A percentile compares a stretch with the other conserved stretches of the same genome.
Conservation (phyloP, 768 basidiomycete species). For the Mycena floridula region DNA sequence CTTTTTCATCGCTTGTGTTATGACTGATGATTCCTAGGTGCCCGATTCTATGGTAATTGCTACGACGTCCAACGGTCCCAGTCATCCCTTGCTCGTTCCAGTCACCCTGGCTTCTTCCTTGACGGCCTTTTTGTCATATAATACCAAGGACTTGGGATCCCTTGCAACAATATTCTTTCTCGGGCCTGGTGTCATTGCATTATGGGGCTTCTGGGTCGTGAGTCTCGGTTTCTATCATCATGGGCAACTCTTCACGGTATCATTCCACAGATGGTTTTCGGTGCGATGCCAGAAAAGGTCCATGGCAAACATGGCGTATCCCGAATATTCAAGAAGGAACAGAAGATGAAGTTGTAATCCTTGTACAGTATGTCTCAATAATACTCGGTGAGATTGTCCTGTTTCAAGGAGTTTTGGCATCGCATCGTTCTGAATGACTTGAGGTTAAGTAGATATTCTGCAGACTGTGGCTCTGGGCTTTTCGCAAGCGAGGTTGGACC, state of each 20-base stretch:
- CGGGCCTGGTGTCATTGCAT: slow-evolving; percentile 43
- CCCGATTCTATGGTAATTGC: slow-evolving; percentile 34
- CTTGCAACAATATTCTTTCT: slow-evolving; percentile 47
- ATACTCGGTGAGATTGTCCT: too few species aligned
- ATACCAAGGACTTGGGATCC: slow-evolving; percentile 49
- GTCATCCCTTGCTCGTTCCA: slow-evolving; percentile 61
- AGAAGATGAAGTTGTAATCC: too few species aligned
- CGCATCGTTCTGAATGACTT: too few species aligned
- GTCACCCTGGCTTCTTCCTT: slow-evolving; percentile 46
- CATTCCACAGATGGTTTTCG: slow-evolving; percentile 66
- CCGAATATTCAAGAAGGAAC: too few species aligned
- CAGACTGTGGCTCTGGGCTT: too few species aligned
- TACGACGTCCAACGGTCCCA: slow-evolving; percentile 17
- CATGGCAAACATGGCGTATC: too few species aligned
- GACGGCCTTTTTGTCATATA: slow-evolving; percentile 63
- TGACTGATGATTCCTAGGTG: slow-evolving; percentile 23
- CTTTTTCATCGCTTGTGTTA: slow-evolving; percentile 3
- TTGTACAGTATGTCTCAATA: too few species aligned
- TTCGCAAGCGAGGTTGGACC: too few species aligned
- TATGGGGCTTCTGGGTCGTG: slow-evolving; percentile 73
- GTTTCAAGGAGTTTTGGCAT: too few species aligned
- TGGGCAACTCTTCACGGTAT: too few species aligned
- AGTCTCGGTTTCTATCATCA: slow-evolving; percentile 19
- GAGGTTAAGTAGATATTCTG: too few species aligned
- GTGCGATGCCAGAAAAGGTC: too few species aligned